These are phyloP conservation scores for Nemania abortiva DNA, from an alignment of 2,329 filamentous ascomycete species.

Conservation along the genomic window DNA sequence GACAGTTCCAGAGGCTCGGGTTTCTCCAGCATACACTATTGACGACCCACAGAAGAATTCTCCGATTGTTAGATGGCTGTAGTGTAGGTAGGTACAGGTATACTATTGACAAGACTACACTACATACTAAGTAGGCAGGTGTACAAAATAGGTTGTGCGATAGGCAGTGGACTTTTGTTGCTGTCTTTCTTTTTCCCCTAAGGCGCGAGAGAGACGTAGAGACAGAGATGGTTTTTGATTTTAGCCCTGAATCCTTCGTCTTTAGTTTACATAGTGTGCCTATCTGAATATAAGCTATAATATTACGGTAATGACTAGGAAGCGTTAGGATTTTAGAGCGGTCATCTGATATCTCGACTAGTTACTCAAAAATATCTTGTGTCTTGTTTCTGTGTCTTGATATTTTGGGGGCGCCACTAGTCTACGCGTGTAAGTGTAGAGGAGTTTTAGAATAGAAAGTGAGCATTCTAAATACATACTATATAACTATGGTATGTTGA, in stretches of 20 bases:
- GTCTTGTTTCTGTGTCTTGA: neutral
- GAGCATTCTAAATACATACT: no score
- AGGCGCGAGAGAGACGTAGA: no score
- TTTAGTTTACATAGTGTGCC: neutral
- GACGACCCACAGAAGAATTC: slow-evolving; percentile 25
- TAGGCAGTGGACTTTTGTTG: slow-evolving; percentile 12
- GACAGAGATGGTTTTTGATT: no score
- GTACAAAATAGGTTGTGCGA: neutral
- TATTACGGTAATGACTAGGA: neutral
- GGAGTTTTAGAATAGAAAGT: no score
- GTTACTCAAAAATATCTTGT: slow-evolving; percentile 1
- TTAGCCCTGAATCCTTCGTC: neutral
- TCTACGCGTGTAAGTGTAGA: neutral
- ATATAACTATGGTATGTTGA: neutral
- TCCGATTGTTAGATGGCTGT: slow-evolving; percentile 26
- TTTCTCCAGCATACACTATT: slow-evolving; percentile 2
- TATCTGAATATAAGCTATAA: neutral
- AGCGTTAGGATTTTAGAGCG: neutral
- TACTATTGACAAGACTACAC: slow-evolving; percentile 2
- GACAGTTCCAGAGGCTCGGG: slow-evolving; percentile 27
- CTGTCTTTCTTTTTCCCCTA: neutral
- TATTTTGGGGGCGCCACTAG: neutral
- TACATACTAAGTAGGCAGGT: neutral
- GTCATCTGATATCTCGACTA: neutral
- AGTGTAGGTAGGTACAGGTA: neutral